These are phyloP conservation scores for Psidium guajava DNA, from an alignment of 345 rosid genomes.

Conservation along the genomic window DNA sequence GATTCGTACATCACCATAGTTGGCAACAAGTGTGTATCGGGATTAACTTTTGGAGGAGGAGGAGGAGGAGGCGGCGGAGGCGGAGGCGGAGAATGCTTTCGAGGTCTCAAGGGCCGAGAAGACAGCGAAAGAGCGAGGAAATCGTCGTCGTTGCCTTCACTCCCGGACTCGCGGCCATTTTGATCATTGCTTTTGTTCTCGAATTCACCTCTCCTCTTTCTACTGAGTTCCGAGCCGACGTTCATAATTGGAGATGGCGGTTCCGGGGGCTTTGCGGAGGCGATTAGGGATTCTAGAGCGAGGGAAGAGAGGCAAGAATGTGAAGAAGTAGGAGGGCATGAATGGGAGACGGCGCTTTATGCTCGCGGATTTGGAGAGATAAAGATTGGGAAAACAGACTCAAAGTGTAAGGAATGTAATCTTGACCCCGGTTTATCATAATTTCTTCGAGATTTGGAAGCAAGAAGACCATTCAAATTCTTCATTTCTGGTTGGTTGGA, in stretches of 20 bases:
- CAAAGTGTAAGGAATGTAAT: neutral
- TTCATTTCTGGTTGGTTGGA: neutral
- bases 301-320: neutral
- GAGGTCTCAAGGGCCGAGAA: neutral
- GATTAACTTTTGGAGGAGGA: neutral
- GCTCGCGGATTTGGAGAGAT: neutral
- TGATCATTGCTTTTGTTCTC: neutral
- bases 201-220: neutral
- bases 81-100: neutral
- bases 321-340: neutral
- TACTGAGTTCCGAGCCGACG: neutral
- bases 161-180: neutral
- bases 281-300: neutral
- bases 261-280: neutral
- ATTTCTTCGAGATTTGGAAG: neutral
- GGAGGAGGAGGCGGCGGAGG: neutral
- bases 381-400: neutral
- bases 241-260: neutral
- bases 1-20: neutral
- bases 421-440: neutral
- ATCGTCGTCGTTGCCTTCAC: neutral
- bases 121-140: neutral
- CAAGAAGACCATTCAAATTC: neutral
- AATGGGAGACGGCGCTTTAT: neutral
- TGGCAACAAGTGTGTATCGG: neutral